Base-by-base conservation (phyloP, 1,139 yeast genomes). In the Debaryomycetaceae sp. region DNA sequence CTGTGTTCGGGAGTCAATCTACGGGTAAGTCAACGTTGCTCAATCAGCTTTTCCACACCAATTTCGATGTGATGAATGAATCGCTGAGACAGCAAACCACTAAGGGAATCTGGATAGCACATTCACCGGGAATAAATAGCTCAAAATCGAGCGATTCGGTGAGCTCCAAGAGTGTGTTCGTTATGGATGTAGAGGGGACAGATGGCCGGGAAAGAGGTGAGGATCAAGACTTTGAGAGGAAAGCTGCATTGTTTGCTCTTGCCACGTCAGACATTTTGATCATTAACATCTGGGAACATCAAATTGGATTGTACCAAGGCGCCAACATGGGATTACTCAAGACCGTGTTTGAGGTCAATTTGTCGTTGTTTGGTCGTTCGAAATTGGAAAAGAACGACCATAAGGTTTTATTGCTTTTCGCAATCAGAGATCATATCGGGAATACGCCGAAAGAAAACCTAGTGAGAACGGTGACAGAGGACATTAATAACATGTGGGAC, bases 161-260 rank as follows among this genome's bases (percentile, higher is more conserved):
- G 35, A 46, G 42, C 47, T 48, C 47, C 14, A 62, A 61, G 35
- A 76, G 74, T 48, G 69, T 89, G n/a, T 76, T 89, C 50, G 95
- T 92, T 2, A 75, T 92, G 78, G 98, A 92, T 59, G 98, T 92
- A 15, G 98, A 92, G 65, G 98, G 98, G 35, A 89, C 98, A 2
- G 98, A 92, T 64, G 98, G 98, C 35, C 77, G 97, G 47, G 98
- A 92, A 63, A 77, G 98, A 43, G 98, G 98, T 13, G 98, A 92
- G 53, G 98, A 92, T 61, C 98, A 92, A 61, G 98, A 92, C 61
- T 92, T 92, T 62, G 98, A 92, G 63, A 77, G 98, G 44, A 92
- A 92, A 56, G 91, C 97, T 1, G 98, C 98, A 0, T 67, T 94
- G 37, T 92, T 92, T 71, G 98, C 98, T 0, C 69, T 92, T 45